Percentiles rank a stretch among this genome's conserved stretches.
phyloP scores from a whole-genome alignment of 768 basidiomycete species.

The Steccherinum ochraceum region DNA sequence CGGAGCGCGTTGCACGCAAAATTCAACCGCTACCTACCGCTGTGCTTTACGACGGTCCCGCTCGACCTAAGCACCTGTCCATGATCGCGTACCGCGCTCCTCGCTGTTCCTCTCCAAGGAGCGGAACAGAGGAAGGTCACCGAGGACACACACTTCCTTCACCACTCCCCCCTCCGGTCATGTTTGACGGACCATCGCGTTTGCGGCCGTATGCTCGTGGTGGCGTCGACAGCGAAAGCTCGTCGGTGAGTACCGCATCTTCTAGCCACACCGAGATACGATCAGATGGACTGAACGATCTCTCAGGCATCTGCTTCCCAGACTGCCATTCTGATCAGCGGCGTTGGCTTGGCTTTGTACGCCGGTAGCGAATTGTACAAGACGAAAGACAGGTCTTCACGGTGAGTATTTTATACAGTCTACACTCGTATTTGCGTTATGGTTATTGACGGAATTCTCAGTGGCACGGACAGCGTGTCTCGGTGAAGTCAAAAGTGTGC shows the following conservation, averaged over 20 bases:
- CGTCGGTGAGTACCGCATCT: background rate
- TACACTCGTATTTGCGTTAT: no score
- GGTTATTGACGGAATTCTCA: no score
- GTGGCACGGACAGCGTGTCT: no score
- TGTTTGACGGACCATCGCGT: slow-evolving; percentile 45
- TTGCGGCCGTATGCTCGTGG: slow-evolving; percentile 14
- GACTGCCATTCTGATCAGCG: background rate
- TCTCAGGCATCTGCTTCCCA: background rate
- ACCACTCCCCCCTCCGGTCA: slow-evolving; percentile 27
- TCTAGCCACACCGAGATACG: no score
- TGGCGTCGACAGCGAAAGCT: slow-evolving; percentile 12
- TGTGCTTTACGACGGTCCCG: slow-evolving; percentile 44
- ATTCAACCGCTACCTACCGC: slow-evolving; percentile 34
- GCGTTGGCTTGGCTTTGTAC: background rate
- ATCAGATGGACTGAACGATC: background rate
- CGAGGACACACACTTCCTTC: slow-evolving; percentile 9
- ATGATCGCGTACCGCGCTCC: slow-evolving; percentile 10
- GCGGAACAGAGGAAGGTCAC: slow-evolving; percentile 10
- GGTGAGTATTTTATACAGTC: background rate
- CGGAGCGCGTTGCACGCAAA: slow-evolving; percentile 6
- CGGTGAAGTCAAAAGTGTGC: no score
- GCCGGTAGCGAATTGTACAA: background rate
- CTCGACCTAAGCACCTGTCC: slow-evolving; percentile 24
- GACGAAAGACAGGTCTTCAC: background rate
- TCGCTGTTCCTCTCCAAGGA: slow-evolving; percentile 5